These are phyloP conservation scores for Amanita thiersii DNA, from an alignment of 768 basidiomycete species.

Conservation along the genomic window DNA sequence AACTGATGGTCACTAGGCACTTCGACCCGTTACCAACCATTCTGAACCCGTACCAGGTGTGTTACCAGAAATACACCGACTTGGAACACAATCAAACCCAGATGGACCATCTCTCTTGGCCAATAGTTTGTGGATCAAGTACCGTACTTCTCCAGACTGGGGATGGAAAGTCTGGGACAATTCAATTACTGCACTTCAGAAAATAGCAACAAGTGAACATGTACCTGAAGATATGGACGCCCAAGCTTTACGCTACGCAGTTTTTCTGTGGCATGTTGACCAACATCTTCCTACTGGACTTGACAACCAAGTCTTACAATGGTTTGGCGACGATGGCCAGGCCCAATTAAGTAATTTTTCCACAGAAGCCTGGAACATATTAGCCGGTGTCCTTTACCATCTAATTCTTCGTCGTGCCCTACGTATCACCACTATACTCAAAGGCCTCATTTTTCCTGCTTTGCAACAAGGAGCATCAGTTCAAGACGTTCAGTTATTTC, in stretches of 20 bases:
- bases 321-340: conserved; percentile 65
- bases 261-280: conserved; percentile 66
- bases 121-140: conserved; percentile 77
- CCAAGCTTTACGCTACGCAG: conserved; percentile 58
- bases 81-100: conserved; percentile 48
- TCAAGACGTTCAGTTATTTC: conserved; percentile 25
- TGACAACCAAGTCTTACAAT: conserved; percentile 60
- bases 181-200: conserved; percentile 64
- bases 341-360: conserved; percentile 52
- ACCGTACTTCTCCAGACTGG: conserved; percentile 66
- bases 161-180: conserved; percentile 84
- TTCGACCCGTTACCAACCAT: conserved; percentile 34
- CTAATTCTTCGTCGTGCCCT: conserved; percentile 61
- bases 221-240: conserved; percentile 37
- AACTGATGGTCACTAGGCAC: conserved; percentile 24
- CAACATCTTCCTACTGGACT: conserved; percentile 70
- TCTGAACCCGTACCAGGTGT: conserved; percentile 35
- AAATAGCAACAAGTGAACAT: conserved; percentile 49
- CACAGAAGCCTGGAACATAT: conserved; percentile 58
- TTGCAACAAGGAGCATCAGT: conserved; percentile 54
- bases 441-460: conserved; percentile 70
- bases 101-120: conserved; percentile 67
- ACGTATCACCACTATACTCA: conserved; percentile 62
- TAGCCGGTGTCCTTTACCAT: conserved; percentile 54
- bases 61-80: conserved; percentile 57